Evolutionary conservation across 2,329 filamentous ascomycete species (phyloP).

Genomic region (Bimuria novae-zelandiae): DNA sequence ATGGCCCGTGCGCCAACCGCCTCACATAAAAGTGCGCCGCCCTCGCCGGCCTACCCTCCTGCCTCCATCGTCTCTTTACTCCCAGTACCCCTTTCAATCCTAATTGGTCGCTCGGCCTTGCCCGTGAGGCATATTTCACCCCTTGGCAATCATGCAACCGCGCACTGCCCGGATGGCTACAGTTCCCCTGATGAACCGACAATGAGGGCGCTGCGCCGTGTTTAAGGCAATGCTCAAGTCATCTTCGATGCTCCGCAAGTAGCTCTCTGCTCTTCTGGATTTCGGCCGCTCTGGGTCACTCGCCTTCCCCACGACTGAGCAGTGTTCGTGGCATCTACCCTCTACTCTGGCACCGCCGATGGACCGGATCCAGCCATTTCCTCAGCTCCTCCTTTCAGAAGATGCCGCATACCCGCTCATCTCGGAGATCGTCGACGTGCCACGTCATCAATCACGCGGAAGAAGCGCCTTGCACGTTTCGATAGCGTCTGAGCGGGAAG

Average conservation of each 20-base stretch:
- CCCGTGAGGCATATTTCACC: conserved; percentile 17
- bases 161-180: conserved; percentile 6
- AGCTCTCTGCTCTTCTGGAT: background rate
- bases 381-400: conserved; percentile 3
- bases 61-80: conserved; percentile 19
- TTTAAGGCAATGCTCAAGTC: background rate
- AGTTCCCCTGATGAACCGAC: background rate
- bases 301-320: background rate
- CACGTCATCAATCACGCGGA: background rate
- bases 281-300: background rate
- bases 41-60: conserved; percentile 18
- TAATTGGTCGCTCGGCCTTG: conserved; percentile 17
- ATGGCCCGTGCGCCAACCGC: conserved; percentile 22
- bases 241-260: background rate
- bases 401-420: background rate
- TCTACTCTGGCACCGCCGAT: background rate
- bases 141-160: conserved; percentile 18
- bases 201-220: background rate
- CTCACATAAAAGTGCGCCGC: conserved; percentile 23
- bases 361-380: background rate
- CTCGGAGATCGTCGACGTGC: background rate
- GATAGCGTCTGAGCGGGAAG: background rate
- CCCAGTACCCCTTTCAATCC: conserved; percentile 8
- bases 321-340: background rate
- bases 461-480: background rate